A percentile compares a stretch with the other conserved stretches of the same genome.
Conservation (phyloP, 1,284 basidiomycete genomes). For the Rhizoctonia solani region DNA sequence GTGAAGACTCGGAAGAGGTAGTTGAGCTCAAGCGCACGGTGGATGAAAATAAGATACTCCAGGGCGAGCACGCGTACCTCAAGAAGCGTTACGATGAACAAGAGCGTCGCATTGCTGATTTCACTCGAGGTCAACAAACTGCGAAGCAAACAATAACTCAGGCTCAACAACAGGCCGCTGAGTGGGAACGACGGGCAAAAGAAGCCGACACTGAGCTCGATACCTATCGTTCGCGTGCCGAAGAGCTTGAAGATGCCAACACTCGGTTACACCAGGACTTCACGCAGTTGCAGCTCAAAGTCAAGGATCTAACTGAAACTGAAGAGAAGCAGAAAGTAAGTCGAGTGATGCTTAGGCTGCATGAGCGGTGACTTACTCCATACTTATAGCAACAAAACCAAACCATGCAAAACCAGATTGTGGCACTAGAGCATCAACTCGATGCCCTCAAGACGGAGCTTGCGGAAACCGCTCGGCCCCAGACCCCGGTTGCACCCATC, state of each 20-base stretch:
- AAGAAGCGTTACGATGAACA: conserved; percentile 74
- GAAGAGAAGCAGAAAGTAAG: conserved; percentile 7
- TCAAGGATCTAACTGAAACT: conserved; percentile 18
- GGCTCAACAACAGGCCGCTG: conserved; percentile 71
- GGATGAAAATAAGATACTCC: conserved; percentile 65
- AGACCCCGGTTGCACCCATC: conserved; percentile 41
- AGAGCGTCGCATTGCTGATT: conserved; percentile 62
- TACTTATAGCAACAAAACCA: conserved; percentile 65
- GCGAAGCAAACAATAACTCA: conserved; percentile 67
- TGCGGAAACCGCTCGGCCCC: conserved; percentile 52
- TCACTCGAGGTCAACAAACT: conserved; percentile 60
- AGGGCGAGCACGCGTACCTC: conserved; percentile 65
- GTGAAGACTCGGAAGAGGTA: conserved; percentile 70
- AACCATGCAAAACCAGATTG: conserved; percentile 67
- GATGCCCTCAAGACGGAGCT: conserved; percentile 62
- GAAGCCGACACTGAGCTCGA: conserved; percentile 66
- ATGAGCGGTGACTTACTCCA: conserved; percentile 21
- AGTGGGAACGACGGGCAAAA: conserved; percentile 78
- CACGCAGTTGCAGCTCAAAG: conserved; percentile 48
- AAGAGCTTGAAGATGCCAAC: conserved; percentile 74
- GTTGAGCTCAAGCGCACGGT: conserved; percentile 66
- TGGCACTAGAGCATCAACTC: conserved; percentile 63
- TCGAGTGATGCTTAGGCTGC: neutral
- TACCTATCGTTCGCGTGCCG: conserved; percentile 64
- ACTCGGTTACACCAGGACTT: conserved; percentile 60